Base-by-base conservation (phyloP, 805 yeast species). In the Tetrapisispora taiwanensis region DNA sequence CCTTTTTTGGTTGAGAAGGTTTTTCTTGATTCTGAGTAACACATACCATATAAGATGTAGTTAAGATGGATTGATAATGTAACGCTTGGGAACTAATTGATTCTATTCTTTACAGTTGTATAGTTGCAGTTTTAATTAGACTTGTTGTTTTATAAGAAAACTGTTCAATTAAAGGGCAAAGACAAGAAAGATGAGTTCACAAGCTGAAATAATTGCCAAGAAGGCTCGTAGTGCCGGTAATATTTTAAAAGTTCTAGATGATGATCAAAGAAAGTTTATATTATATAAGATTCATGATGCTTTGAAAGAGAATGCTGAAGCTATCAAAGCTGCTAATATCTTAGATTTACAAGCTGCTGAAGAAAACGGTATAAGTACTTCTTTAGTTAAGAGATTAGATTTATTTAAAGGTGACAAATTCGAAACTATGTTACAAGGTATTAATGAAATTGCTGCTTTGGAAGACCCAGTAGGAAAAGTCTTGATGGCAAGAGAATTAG, bases 361-460 rank as follows among this genome's bases (percentile, higher is more conserved):
- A 32, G 62, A 68, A n/a, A 71, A 75, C 38, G 74, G 78, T 6
- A 66, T 90, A 28, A 71, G 92, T 0, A 64, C 79, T 0, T 76
- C 97, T 1, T 68, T 92, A 53, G 69, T 89, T 42, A 89, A 86
- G 59, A 73, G 99, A 53, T 71, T 92, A 14, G 97, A 94, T 60
- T 70, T 92, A 33, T 74, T 84, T 39, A 77, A 74, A 49, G 79
- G 81, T 43, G 96, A 84, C 47, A 92, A 94, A 63, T 92, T 77
- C 58, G 97, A 89, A 50, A 70, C 84, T 24, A 92, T 92, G 99
- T 75, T 90, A 42, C 92, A 88, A 60, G 99, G 99, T 22, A 80
- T 92, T 14, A 69, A 83, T 39, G 98, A 92, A 54, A 98, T 92
- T 17, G 92, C 95, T 1, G 74, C 74, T 3, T 72, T 92, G 43